Evolutionary conservation across 2,329 filamentous ascomycete species (phyloP), one percentile per base, ranked within the genome.

Genomic region (Rutstroemia sp.): DNA sequence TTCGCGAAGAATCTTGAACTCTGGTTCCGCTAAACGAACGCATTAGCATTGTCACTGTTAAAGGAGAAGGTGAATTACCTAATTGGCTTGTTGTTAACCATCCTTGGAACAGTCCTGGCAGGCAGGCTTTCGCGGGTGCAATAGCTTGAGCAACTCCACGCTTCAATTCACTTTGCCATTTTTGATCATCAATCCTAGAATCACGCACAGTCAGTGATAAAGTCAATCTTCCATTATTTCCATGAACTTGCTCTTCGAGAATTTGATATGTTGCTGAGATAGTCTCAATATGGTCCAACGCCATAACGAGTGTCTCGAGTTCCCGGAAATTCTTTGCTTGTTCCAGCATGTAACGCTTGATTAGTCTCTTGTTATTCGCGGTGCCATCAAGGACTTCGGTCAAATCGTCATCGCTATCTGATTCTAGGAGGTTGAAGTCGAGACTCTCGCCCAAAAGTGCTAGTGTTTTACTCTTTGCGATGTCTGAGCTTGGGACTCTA

Each of bases 221-320:
- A 19, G 14, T 6, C 10, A 3, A 18, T 23, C 12, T 41, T 16
- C 44, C 12, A 41, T 12, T 34, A 41, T 39, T 27, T 10, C 19
- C 27, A 39, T 12, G 4, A 44, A 59, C 65, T 62, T 54, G 66
- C 66, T 64, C 64, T 14, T 57, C 21, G 25, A 65, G 49, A 7
- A 67, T 16, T n/a, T 49, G 19, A 45, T 57, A 59, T 30, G 63
- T 16, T 38, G 59, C 61, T 21, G 58, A 80, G 58, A 88, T 81
- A 2, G 80, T 83, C 70, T 91, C 87, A 62, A 91, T 76, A 21
- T 77, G 75, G 69, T 90, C 85, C 44, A 92, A 76, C 3, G 79
- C 81, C 51, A 78, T 77, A 46, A 86, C 79, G 27, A 92, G 74
- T 57, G 77, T 76, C 71, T 91, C 87, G 48, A 92, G 75, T 62